These are phyloP conservation scores for Sarocladium strictum DNA, from an alignment of 2,329 filamentous ascomycete genomes.

Conservation along the genomic window DNA sequence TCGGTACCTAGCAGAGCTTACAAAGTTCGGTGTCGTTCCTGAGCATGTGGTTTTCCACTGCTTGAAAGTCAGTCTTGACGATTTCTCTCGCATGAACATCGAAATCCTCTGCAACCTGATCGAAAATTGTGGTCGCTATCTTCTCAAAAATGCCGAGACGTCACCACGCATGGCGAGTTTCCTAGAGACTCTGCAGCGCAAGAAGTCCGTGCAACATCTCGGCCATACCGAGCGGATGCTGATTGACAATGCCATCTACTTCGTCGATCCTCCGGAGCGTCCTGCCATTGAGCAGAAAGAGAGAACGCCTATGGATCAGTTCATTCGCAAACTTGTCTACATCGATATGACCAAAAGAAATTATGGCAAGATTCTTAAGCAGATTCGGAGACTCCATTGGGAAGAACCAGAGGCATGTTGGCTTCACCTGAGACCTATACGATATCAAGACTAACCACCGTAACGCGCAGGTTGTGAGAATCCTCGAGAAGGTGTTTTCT, in stretches of 20 bases:
- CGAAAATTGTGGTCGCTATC: constrained; percentile 92
- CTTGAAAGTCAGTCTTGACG: constrained; percentile 92
- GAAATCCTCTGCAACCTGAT: constrained; percentile 95
- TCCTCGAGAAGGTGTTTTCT: constrained; percentile 86
- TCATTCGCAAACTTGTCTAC: constrained; percentile 88
- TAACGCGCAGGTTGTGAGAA: constrained; percentile 53
- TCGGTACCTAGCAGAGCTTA: constrained; percentile 94
- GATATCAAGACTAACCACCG: constrained; percentile 4
- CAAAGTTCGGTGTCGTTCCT: constrained; percentile 95
- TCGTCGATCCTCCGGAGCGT: constrained; percentile 90
- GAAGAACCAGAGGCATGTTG: constrained; percentile 72
- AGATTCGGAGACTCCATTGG: constrained; percentile 94
- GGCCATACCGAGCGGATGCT: constrained; percentile 96
- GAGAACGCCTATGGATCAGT: constrained; percentile 85
- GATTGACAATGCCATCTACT: constrained; percentile 96
- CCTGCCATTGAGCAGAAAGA: constrained; percentile 96
- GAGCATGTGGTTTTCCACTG: constrained; percentile 99
- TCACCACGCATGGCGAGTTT: constrained; percentile 91
- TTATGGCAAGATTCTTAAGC: constrained; percentile 88
- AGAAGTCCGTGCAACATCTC: constrained; percentile 92
- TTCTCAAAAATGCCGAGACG: constrained; percentile 88
- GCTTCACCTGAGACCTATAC: neutral
- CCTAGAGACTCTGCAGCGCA: constrained; percentile 87
- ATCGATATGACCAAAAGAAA: constrained; percentile 91
- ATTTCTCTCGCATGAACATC: constrained; percentile 98